Base-by-base conservation (phyloP, 345 rosid species). In the Syzygium jambos region DNA sequence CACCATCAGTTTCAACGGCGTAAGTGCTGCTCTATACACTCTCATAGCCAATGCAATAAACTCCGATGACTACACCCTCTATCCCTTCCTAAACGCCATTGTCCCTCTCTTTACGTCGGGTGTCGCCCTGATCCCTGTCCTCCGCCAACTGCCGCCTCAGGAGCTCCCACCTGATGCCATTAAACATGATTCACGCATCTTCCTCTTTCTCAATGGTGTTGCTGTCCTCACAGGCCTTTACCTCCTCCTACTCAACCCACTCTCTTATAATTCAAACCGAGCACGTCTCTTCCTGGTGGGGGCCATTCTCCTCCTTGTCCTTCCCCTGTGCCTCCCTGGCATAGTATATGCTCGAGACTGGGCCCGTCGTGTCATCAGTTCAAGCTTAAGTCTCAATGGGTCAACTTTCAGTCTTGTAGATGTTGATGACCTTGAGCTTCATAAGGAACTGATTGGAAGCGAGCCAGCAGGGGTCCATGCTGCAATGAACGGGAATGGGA, bases 21-120 rank as follows among this genome's bases (percentile, higher is more conserved):
- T 96, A 51, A 95, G 91, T 85, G 98, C 98, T 46, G 98, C 97
- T 2, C 87, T 96, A 49, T 96, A 95, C 90, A 92, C 95, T 7
- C 94, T 96, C 46, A 87, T 92, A 30, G 95, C 95, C 92, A 93
- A 93, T 87, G 93, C 98, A 10, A 92, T 95, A 49, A 55, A 92
- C 89, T 90, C 94, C 5, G 51, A 85, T 0, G 85, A 91, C 12
- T 91, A 92, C 59, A 90, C 93, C 78, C 53, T 95, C 43, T 96
- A 94, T 87, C 96, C 94, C 77, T 90, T 95, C 83, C 86, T 93
- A 78, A 96, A 95, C 51, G 93, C 97, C 21, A 13, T 93, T 14
- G 85, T 93, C 53, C 99, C 98, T 38, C 93, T 95, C 85, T 53
- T 91, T 61, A 89, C 89, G 2, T 93, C 98, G 5, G 49, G 88